Conservation (phyloP, 345 rosid species). For the Triadica sebifera region DNA sequence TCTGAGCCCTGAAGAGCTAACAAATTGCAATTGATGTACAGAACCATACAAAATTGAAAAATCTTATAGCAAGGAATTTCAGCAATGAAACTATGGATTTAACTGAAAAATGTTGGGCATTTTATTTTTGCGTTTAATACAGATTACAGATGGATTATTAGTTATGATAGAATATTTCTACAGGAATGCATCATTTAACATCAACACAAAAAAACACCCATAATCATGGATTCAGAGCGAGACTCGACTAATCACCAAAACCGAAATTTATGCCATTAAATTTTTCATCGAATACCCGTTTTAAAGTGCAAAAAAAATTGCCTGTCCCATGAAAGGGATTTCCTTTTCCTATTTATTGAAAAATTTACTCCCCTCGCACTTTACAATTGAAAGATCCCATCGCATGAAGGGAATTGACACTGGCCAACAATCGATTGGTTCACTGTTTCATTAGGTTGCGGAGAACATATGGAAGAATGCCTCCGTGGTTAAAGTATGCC, state of each 20-base stretch:
- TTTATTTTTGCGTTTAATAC: background rate
- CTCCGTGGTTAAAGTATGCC: constrained; percentile 87
- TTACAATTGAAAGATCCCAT: constrained; percentile 19
- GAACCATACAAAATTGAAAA: no score
- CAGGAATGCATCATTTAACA: background rate
- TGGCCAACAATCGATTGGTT: background rate
- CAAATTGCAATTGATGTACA: no score
- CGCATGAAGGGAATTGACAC: background rate
- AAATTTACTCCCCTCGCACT: constrained; percentile 32
- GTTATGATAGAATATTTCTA: background rate
- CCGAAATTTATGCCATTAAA: background rate
- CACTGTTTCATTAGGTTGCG: constrained; percentile 71
- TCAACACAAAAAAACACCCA: background rate
- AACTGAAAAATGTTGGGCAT: no score
- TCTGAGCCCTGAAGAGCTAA: no score
- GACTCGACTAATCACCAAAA: background rate
- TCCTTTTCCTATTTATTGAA: constrained; percentile 24
- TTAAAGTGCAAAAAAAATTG: constrained; percentile 14
- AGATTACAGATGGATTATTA: background rate
- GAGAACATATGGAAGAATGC: constrained; percentile 92
- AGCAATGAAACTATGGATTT: no score
- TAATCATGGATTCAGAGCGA: constrained; percentile 1
- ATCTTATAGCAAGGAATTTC: no score
- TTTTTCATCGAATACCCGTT: background rate
- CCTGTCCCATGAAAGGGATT: constrained; percentile 29